Base-by-base conservation (phyloP, 78 protist genomes). In the Dictyostelium discoideum region DNA sequence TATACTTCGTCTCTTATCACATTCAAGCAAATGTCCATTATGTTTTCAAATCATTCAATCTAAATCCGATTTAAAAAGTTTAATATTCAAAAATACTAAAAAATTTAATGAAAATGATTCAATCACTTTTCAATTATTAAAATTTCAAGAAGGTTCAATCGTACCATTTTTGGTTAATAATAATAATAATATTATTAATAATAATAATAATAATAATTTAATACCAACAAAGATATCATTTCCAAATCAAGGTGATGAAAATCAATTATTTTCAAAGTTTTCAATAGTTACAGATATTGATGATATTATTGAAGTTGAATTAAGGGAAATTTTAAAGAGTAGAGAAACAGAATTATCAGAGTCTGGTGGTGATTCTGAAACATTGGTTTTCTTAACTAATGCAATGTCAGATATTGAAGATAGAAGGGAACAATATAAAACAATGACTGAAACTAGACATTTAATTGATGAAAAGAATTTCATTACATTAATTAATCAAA, bases 1-100 rank as follows among this genome's bases (percentile, higher is more conserved):
- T 72, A 83, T 90, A 10, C 42, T 90, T 29, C 72, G 95, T 73
- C 50, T 16, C 4, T 50, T 90, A 54, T 81, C 83, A 22, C 89
- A 90, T 72, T 42, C 87, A 14, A 46, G 29, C 22, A 90, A 82
- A 72, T 90, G 95, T 50, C 95, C 95, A 37, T 84, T 90, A 4
- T 90, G 95, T 90, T 54, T 90, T 24, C 40, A 18, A 72, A 73
- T 83, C 1, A 90, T 73, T 22, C 42, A 74, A 74, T 42, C 60
- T 1, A 82, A 82, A 50, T 39, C 42, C 1, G 95, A 90, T 50
- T 48, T 90, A 50, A 90, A 90, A 81, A 90, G 95, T 90, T 57
- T 90, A 2, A 37, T 22, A 18, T 29, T 90, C 83, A 22, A 26
- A 8, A 22, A 48, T 24, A 37, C 84, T 9, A 69, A 20, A 39